Evolutionary conservation across 441 rosid species (phyloP), one percentile per base, ranked within the genome.

Genomic region (Arabidopsis hybrid): DNA sequence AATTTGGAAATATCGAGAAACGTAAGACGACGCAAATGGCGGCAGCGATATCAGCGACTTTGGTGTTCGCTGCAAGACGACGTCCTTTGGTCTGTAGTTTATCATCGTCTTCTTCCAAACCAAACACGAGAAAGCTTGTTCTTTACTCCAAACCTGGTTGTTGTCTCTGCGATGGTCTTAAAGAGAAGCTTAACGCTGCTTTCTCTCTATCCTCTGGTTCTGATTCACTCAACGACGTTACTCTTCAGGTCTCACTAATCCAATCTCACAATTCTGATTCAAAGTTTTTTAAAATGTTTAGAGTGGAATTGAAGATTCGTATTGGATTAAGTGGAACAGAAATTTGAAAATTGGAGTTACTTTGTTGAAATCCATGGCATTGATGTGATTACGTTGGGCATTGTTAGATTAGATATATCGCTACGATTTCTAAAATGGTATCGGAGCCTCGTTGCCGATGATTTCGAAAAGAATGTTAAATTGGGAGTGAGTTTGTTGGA

Each of bases 141-240:
- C 87, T 92, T 12, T 95, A 92, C 83, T 88, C 97, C 3, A 89
- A 89, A 77, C 96, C 97, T 9, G 99, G 89, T 3, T 92, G 97
- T 80, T 92, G 93, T 82, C 87, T 90, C 84, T 95, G 99, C 75
- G 97, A 92, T 77, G 97, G 97, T 42, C 94, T 94, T 75, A 94
- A 94, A 78, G 97, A 90, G 82, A 92, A 89, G 83, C 97, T 92
- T 40, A 76, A 89, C 9, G 87, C 93, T 18, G 92, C 92, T 6
- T 94, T 94, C 83, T 83, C 83, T 67, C 75, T 94, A 40, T 71
- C 94, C 12, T 17, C 58, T 1, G 83, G 87, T 36, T 81, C 94
- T 1, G 72, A 83, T 46, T 84, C 95, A n/a, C 91, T 92, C 21
- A 75, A 84, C 59, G 89, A 92, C 84, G 85, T 92, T 64, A 82